Base-by-base conservation (phyloP, 192 early-diverging fungal genomes). In the Martensiomyces pterosporus region DNA sequence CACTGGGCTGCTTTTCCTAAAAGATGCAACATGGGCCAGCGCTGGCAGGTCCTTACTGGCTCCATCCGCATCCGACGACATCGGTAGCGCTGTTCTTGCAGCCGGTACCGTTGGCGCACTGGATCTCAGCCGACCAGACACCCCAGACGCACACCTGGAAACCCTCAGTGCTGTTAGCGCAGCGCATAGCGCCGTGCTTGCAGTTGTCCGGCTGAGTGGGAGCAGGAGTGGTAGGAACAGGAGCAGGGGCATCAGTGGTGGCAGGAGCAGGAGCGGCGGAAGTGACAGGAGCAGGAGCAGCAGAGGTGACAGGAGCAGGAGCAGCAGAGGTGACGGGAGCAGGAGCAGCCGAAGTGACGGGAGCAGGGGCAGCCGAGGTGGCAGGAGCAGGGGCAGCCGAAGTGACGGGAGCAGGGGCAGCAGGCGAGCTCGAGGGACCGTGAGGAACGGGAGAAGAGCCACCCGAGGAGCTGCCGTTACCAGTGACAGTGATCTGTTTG, bases 121-220 rank as follows among this genome's bases (percentile, higher is more conserved):
- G 25, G 14, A 64, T 49, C 17, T 16, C 16, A 13, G 12, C 24
- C 9, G 33, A 34, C 60, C 61, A 71, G 5, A 14, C 33, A 9
- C 67, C 67, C 67, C 67, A 71, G 42, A 64, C 52, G 45, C 67
- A 71, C 2, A 59, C 52, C 25, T 42, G 44, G 55, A 59, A 71
- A 0, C 61, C 67, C 5, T 55, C 18, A 8, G 49, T 47, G 32
- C 39, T 35, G 2, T 51, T 25, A 18, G 35, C 33, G 61, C 67
- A 71, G n/a, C 24, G 15, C 45, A 50, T 43, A 2, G 24, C 42
- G 13, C 67, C 67, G 38, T 71, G 67, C 1, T 41, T 51, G 61
- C 67, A 64, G 2, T n/a, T 19, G 38, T 24, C 26, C 2, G 47
- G 16, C 22, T 48, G 18, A 12, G 43, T 32, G 15, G 39, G 14